phyloP scores from a whole-genome alignment of 2,329 filamentous ascomycete genomes.

The Cladosporium sphaerospermum region DNA sequence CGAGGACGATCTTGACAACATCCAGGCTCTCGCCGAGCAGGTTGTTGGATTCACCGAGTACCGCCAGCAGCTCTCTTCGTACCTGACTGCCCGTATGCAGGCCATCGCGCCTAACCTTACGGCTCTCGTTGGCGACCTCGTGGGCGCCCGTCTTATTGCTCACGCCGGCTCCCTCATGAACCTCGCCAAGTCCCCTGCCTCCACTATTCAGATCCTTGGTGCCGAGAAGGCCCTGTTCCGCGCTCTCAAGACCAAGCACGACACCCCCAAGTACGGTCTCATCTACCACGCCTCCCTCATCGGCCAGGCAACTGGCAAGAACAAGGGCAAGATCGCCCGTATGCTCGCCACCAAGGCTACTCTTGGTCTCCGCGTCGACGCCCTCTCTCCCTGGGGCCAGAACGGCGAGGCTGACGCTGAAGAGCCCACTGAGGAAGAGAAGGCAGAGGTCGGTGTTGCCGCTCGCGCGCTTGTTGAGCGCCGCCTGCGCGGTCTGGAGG shows the following conservation, averaged over 20 bases:
- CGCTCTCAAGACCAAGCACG: constrained; percentile 97
- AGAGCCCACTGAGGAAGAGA: constrained; percentile 76
- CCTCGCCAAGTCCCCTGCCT: constrained; percentile 89
- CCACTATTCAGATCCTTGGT: constrained; percentile 95
- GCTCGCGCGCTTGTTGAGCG: constrained; percentile 69
- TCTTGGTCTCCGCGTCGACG: constrained; percentile 87
- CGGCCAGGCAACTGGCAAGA: constrained; percentile 92
- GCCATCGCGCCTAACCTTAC: constrained; percentile 96
- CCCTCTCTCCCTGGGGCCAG: constrained; percentile 69
- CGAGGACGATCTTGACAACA: constrained; percentile 86
- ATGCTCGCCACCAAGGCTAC: constrained; percentile 92
- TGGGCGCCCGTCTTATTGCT: constrained; percentile 89
- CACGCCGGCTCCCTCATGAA: constrained; percentile 92
- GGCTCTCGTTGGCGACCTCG: constrained; percentile 83
- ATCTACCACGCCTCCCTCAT: constrained; percentile 91
- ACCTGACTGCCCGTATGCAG: constrained; percentile 88
- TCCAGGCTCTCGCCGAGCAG: constrained; percentile 84
- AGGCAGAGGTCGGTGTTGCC: constrained; percentile 69
- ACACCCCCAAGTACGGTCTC: constrained; percentile 96
- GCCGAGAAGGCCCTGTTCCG: constrained; percentile 98
- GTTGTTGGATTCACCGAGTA: constrained; percentile 90
- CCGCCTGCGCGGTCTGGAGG: constrained; percentile 72
- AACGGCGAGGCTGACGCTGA: constrained; percentile 59
- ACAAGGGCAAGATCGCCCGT: constrained; percentile 99
- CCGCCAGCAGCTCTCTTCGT: constrained; percentile 78